phyloP scores from a whole-genome alignment of 768 basidiomycete genomes.

The Panellus pusillus region DNA sequence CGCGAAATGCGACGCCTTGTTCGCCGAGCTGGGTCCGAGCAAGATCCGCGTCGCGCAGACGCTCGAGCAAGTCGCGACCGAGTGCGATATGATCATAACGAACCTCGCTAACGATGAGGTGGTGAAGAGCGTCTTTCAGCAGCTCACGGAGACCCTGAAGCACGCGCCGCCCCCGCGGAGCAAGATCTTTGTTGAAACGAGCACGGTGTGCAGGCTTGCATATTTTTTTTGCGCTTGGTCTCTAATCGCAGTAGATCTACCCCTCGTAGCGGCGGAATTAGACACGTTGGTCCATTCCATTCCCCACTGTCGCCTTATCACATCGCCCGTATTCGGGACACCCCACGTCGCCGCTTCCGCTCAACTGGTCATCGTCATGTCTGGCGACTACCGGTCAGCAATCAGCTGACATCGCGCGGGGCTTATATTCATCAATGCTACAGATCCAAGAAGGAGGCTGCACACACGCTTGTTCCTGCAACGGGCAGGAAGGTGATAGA shows the following conservation, averaged over 20 bases:
- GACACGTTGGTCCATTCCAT: conserved; percentile 63
- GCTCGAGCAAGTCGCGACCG: conserved; percentile 56
- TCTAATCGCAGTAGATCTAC: conserved; percentile 43
- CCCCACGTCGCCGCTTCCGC: conserved; percentile 66
- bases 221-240: neutral
- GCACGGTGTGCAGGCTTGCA: conserved; percentile 56
- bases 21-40: conserved; percentile 53
- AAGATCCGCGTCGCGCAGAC: conserved; percentile 56
- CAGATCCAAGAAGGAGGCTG: conserved; percentile 73
- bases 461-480: conserved; percentile 75
- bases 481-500: conserved; percentile 78
- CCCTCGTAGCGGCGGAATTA: conserved; percentile 63
- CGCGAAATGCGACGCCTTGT: conserved; percentile 58
- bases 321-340: conserved; percentile 76
- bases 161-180: conserved; percentile 42
- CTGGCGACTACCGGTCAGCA: conserved; percentile 65
- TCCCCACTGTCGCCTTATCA: conserved; percentile 63
- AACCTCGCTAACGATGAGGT: conserved; percentile 72
- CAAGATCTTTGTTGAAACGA: conserved; percentile 85
- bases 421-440: neutral
- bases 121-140: conserved; percentile 60
- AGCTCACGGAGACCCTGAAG: conserved; percentile 61
- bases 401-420: neutral
- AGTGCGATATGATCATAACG: conserved; percentile 77
- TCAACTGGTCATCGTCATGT: conserved; percentile 72